A percentile compares a stretch with the other conserved stretches of the same genome.
phyloP scores from a whole-genome alignment of 371 early-diverging fungal species.

The Umbelopsis sp. region DNA sequence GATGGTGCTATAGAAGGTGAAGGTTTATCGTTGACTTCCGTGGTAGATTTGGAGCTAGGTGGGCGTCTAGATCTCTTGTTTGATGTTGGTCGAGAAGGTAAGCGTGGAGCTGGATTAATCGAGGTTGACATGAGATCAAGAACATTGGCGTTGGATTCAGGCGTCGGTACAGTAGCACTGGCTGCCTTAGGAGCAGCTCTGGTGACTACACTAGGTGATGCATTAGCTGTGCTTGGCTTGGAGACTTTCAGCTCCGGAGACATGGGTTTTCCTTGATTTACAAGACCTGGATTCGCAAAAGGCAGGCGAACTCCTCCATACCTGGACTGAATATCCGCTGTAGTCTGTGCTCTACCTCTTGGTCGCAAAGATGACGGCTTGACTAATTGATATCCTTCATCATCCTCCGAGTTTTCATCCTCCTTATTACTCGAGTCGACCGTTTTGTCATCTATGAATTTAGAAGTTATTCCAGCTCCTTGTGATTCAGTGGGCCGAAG shows the following conservation, averaged over 20 bases:
- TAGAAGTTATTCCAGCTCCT: constrained; percentile 20
- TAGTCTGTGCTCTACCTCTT: not conserved
- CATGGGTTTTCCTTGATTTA: not conserved
- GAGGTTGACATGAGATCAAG: constrained; percentile 21
- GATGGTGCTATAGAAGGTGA: not conserved
- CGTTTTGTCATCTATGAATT: constrained; percentile 15
- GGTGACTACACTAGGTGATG: not conserved
- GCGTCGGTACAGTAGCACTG: no score
- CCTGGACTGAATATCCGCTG: constrained; percentile 14
- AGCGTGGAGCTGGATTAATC: constrained; percentile 39
- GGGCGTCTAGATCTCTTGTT: not conserved
- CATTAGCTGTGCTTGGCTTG: constrained; percentile 12
- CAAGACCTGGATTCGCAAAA: not conserved
- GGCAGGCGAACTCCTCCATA: not conserved
- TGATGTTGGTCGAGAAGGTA: constrained; percentile 44
- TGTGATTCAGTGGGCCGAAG: not conserved
- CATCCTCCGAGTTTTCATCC: constrained; percentile 27
- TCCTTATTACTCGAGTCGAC: constrained; percentile 24
- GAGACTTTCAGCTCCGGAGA: constrained; percentile 17
- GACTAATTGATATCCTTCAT: constrained; percentile 45
- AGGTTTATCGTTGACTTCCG: not conserved
- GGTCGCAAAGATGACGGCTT: constrained; percentile 47
- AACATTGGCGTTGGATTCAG: constrained; percentile 6
- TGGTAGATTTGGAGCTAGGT: not conserved
- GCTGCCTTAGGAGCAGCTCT: no score